Percentiles rank a stretch among this genome's conserved stretches.
These are phyloP conservation scores for Aegle marmelos DNA, from an alignment of 345 rosid species.

Conservation along the genomic window DNA sequence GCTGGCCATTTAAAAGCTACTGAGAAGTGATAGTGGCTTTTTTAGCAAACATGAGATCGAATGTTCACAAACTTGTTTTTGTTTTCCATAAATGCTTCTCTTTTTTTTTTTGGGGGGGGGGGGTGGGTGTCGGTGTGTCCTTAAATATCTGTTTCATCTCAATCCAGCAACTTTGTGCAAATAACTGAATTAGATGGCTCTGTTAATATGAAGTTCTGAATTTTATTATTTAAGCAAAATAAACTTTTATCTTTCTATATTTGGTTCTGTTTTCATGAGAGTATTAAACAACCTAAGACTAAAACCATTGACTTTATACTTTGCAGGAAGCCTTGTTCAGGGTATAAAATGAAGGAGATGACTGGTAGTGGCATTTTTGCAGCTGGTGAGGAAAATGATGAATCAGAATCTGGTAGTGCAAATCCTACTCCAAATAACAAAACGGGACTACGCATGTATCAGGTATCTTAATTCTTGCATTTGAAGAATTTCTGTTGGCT, in stretches of 20 bases:
- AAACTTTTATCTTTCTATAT: not conserved
- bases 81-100: not conserved
- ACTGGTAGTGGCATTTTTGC: conserved; percentile 94
- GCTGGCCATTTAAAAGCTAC: not conserved
- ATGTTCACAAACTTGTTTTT: not conserved
- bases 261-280: not conserved
- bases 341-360: conserved; percentile 89
- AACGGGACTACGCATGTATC: conserved; percentile 74
- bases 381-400: conserved; percentile 50
- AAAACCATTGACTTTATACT: conserved; percentile 1
- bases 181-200: not conserved
- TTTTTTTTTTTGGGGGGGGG: too few species aligned
- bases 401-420: conserved; percentile 45
- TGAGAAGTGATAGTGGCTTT: not conserved
- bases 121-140: not conserved
- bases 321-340: conserved; percentile 90
- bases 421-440: conserved; percentile 45
- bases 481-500: not conserved
- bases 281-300: not conserved
- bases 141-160: not conserved
- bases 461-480: conserved; percentile 36
- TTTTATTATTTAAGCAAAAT: not conserved
- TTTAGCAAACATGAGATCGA: not conserved
- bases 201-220: not conserved
- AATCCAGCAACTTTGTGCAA: not conserved